Evolutionary conservation across 164 flowering plant species (phyloP), one percentile per base, ranked within the genome.

Genomic region (Vitis riparia): DNA sequence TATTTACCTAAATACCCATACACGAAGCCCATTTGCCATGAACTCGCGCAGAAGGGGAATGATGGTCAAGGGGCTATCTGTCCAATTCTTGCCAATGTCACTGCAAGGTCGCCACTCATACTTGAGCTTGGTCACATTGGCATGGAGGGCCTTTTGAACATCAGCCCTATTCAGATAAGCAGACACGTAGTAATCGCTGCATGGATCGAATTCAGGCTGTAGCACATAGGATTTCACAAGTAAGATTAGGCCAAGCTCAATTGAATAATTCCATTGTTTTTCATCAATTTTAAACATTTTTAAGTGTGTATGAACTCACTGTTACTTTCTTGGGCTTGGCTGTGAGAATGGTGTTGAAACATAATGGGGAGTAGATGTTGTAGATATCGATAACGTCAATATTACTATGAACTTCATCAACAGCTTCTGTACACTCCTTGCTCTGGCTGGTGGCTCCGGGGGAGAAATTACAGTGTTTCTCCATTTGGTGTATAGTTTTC

Each of bases 281-380:
- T 23, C 27, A 23, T 23, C 27, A 23, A 23, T 23, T 23, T 23
- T 23, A 23, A 23, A 23, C 27, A 23, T 23, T 23, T 37, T 37
- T 37, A 37, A 19, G 37, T 11, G 10, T 23, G 27, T 23, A 23
- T 23, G 27, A 23, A 68, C 79, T 75, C 71, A 84, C 88, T 2
- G 81, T 70, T 29, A 75, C 50, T 37, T 56, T 75, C 37, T 80
- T 86, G 70, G 89, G 90, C 11, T 30, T 14, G 51, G 52, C 51
- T 0, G 94, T 86, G 69, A 85, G 69, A 59, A 48, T 69, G 47
- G 70, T 0, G 15, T 71, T 19, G 32, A 9, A 17, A 81, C 97
- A 92, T 0, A 68, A 6, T 1, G 93, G 91, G 7, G 86, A 87
- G 65, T 92, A 90, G 60, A 92, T 90, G 76, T 84, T 87, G 78